Evolutionary conservation across 106 monocot species (phyloP).

Genomic region (Acorus gramineus): DNA sequence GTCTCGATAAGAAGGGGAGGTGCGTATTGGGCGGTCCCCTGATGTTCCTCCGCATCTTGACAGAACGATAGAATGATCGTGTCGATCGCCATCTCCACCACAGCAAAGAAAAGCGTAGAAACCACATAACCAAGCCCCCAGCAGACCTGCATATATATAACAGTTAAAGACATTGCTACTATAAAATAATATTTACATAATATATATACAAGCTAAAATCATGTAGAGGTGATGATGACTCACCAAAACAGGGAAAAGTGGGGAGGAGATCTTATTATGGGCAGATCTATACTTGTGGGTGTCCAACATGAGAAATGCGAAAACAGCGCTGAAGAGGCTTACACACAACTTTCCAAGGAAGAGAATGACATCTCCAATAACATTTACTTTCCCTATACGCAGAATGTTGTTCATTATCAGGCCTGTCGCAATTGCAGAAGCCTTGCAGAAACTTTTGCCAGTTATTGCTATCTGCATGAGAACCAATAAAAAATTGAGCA

Average conservation of each 20-base stretch:
- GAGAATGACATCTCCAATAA: constrained; percentile 95
- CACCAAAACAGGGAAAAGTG: constrained; percentile 94
- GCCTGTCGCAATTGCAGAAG: constrained; percentile 80
- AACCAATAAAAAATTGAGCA: too few relatives aligned
- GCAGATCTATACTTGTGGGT: constrained; percentile 88
- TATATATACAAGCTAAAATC: too few relatives aligned
- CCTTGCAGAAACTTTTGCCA: constrained; percentile 89
- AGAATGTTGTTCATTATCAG: constrained; percentile 97
- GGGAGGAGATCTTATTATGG: constrained; percentile 93
- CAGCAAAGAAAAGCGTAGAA: constrained; percentile 65
- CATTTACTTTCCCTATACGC: constrained; percentile 97
- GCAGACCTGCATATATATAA: constrained; percentile 27
- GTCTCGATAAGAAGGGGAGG: constrained; percentile 75
- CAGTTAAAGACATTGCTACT: neutral
- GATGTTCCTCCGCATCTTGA: constrained; percentile 72
- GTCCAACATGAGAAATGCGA: constrained; percentile 97
- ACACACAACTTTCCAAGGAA: constrained; percentile 93
- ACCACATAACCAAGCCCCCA: constrained; percentile 70
- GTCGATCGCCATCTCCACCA: constrained; percentile 76
- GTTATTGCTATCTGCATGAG: constrained; percentile 86
- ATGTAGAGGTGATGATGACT: constrained; percentile 1
- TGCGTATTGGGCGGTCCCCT: constrained; percentile 57
- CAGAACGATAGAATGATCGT: constrained; percentile 79
- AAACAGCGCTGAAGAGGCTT: constrained; percentile 80
- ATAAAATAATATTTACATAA: too few relatives aligned